A percentile compares a stretch with the other conserved stretches of the same genome.
phyloP scores from a whole-genome alignment of 495 filamentous ascomycete genomes.

The Neurospora sp. region DNA sequence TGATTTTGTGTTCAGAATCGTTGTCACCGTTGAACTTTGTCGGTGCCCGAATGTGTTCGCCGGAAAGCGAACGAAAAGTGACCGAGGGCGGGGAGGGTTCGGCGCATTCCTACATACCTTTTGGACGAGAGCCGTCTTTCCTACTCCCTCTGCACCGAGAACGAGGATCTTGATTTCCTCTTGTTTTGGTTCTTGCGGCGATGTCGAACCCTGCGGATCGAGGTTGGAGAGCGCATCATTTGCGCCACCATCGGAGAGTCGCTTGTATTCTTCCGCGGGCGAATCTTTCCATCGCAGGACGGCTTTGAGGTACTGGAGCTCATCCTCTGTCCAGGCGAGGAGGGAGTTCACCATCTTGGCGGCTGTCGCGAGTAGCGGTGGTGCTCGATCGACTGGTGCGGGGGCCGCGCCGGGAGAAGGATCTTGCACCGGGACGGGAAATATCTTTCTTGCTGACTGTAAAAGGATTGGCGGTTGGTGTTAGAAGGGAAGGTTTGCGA shows the following conservation, averaged over 20 bases:
- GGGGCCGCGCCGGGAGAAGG: background rate
- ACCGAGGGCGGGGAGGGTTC: background rate
- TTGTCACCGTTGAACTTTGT: background rate
- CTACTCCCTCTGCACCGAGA: slow-evolving; percentile 29
- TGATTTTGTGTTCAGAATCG: background rate
- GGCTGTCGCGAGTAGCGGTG: background rate
- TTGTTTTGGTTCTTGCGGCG: slow-evolving; percentile 1
- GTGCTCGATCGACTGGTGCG: background rate
- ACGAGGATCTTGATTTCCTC: slow-evolving; percentile 32
- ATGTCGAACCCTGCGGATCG: background rate
- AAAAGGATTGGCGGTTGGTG: background rate
- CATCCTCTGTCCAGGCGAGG: slow-evolving; percentile 27
- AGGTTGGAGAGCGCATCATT: background rate
- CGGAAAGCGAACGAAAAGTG: background rate
- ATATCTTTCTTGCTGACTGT: background rate
- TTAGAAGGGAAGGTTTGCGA: background rate
- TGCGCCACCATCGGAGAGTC: background rate
- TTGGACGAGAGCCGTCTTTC: slow-evolving; percentile 34
- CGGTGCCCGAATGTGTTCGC: background rate
- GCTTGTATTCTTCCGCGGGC: slow-evolving; percentile 4
- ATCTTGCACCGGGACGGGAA: background rate
- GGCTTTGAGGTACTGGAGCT: slow-evolving; percentile 32
- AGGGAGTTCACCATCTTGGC: slow-evolving; percentile 22
- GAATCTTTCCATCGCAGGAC: slow-evolving; percentile 31
- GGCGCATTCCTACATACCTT: slow-evolving; percentile 16